Base-by-base conservation (phyloP, 2,329 filamentous ascomycete species). In the Aspergillus ochraceus region DNA sequence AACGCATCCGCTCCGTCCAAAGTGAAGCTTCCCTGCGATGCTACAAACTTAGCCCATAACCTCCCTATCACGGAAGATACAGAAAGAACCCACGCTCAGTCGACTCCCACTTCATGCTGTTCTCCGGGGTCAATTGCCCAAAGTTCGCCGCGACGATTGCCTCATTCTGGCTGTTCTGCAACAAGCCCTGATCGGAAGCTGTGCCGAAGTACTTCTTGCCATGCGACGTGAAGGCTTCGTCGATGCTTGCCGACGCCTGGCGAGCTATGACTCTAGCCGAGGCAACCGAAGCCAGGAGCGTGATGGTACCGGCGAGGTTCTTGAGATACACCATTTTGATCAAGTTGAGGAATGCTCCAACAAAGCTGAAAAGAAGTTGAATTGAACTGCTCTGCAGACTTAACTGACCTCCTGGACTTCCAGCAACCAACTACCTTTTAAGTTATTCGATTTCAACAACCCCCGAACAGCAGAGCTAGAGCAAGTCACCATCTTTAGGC, bases 201-300 rank as follows among this genome's bases (percentile, higher is more conserved):
- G 81, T 82, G 64, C 88, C 88, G 57, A 83, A 85, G 76, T 90
- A 90, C 64, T 83, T 79, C 77, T 90, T 90, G 62, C 87, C 87
- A 67, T 84, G 82, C 59, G 82, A 81, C 70, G 84, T 83, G 76
- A 88, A 84, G 56, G 72, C 70, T 70, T 88, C 81, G 19, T 66
- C 57, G 62, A 88, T 78, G 73, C 83, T 84, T 57, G 57, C 58
- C 8, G 66, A 42, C 8, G 65, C 61, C 54, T 65, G 64, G 17
- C 63, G 64, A 46, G 30, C 29, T 6, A 56, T 24, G 9, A 60
- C 36, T n/a, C 36, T 42, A 17, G 36, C 36, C 36, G 36, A 42
- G 17, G 36, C 36, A 42, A 42, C 17, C 17, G 36, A 42, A 1
- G 36, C 36, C 6, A 42, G 36, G 14, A 42, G 36, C 17, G 36